A percentile compares a stretch with the other conserved stretches of the same genome.
These are phyloP conservation scores for Chloromonas sp. DNA, from an alignment of 163 green algal genomes.

Conservation along the genomic window DNA sequence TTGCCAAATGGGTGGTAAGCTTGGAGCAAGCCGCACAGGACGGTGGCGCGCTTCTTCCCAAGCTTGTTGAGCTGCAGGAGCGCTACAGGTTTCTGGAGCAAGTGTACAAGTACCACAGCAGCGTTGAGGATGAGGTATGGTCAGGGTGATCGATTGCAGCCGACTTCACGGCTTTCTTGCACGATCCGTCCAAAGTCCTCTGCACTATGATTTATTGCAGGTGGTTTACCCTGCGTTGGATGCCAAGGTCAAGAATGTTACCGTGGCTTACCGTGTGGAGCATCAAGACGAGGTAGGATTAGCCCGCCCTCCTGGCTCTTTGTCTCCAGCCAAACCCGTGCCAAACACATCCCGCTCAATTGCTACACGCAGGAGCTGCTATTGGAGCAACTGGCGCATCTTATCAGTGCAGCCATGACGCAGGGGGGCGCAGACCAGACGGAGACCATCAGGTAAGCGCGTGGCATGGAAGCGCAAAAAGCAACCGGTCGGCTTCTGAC, in stretches of 20 bases:
- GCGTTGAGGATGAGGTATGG: constrained; percentile 84
- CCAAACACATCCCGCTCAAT: too few species aligned
- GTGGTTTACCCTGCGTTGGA: constrained; percentile 88
- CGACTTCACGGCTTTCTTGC: not conserved
- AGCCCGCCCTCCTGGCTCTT: not conserved
- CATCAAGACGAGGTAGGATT: constrained; percentile 78
- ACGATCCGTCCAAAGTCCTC: not conserved
- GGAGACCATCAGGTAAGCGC: constrained; percentile 32
- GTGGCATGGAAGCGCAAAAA: not conserved
- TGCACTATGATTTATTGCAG: constrained; percentile 35
- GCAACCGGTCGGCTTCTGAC: too few species aligned
- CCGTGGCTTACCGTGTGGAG: constrained; percentile 82
- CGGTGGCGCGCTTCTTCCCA: not conserved
- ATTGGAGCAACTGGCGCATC: constrained; percentile 76
- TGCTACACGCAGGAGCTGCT: constrained; percentile 60
- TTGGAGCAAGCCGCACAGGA: constrained; percentile 42
- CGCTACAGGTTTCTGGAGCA: constrained; percentile 81
- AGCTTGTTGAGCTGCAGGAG: constrained; percentile 40
- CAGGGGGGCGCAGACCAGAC: constrained; percentile 36
- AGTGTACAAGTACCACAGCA: constrained; percentile 89
- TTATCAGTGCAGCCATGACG: constrained; percentile 45
- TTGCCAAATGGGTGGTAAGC: constrained; percentile 46
- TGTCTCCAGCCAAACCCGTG: too few species aligned
- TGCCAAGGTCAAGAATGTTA: constrained; percentile 86
- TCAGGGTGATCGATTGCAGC: not conserved